Conservation (phyloP, 2,329 filamentous ascomycete species). For the Kalmusia sp. region DNA sequence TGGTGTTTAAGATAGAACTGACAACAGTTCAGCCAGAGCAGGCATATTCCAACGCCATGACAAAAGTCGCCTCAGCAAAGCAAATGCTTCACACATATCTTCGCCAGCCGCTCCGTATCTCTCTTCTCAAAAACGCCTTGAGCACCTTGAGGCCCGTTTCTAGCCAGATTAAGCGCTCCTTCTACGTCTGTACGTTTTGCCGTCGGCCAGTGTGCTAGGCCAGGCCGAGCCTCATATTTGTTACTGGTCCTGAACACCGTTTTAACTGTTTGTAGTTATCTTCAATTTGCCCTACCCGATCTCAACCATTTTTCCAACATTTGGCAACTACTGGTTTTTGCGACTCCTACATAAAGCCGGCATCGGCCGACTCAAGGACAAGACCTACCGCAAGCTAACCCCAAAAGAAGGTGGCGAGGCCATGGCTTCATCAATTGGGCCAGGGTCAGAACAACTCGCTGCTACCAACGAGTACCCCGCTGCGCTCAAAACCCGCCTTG, state of each 20-base stretch:
- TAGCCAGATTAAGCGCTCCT: conserved; percentile 57
- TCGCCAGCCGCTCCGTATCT: conserved; percentile 53
- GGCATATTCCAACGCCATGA: conserved; percentile 50
- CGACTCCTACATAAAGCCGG: conserved; percentile 49
- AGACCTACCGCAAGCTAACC: conserved; percentile 18
- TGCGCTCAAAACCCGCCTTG: conserved; percentile 49
- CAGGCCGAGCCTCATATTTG: no score
- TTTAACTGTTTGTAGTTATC: conserved; percentile 35
- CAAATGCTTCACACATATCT: conserved; percentile 60
- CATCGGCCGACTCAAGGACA: conserved; percentile 35
- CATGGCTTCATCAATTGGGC: conserved; percentile 61
- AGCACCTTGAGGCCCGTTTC: conserved; percentile 55
- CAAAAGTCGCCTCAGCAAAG: conserved; percentile 50
- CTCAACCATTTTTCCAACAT: conserved; percentile 52
- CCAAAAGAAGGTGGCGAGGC: conserved; percentile 49
- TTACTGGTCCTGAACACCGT: not conserved
- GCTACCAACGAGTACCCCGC: conserved; percentile 38
- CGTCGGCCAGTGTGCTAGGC: not conserved
- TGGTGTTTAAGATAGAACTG: not conserved
- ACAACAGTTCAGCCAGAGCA: conserved; percentile 47
- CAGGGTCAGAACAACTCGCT: conserved; percentile 54
- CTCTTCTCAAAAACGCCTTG: conserved; percentile 54
- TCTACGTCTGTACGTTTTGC: conserved; percentile 54
- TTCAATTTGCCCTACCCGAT: conserved; percentile 59
- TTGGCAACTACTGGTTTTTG: conserved; percentile 60